These are phyloP conservation scores for Penicillium mononematosum DNA, from an alignment of 495 filamentous ascomycete genomes.

Conservation along the genomic window DNA sequence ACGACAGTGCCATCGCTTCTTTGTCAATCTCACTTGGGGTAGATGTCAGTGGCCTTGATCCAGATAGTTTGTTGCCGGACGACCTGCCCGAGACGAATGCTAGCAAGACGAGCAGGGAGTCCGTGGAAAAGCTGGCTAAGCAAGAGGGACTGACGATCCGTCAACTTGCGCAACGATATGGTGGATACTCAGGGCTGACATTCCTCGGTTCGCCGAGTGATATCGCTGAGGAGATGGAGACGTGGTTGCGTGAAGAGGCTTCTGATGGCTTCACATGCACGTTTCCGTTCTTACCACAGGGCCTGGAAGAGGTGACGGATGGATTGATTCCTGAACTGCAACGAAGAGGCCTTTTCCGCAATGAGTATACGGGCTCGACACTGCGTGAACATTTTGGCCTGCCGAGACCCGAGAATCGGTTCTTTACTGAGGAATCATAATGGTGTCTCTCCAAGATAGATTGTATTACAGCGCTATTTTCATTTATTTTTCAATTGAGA, in stretches of 20 bases:
- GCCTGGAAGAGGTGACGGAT: constrained; percentile 50
- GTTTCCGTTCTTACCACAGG: constrained; percentile 52
- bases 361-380: constrained; percentile 42
- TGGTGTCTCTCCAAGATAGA: not conserved
- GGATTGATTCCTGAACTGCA: constrained; percentile 52
- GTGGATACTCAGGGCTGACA: constrained; percentile 51
- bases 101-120: constrained; percentile 49
- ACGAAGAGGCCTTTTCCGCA: constrained; percentile 48
- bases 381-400: constrained; percentile 54
- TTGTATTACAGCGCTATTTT: not conserved
- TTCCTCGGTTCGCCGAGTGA: constrained; percentile 51
- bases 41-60: constrained; percentile 49
- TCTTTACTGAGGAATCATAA: constrained; percentile 32
- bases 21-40: constrained; percentile 48
- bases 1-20: constrained; percentile 56
- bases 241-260: constrained; percentile 46
- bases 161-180: constrained; percentile 51
- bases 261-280: constrained; percentile 49
- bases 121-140: constrained; percentile 42
- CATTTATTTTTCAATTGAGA: too few relatives aligned
- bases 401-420: constrained; percentile 49
- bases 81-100: constrained; percentile 54
- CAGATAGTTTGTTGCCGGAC: constrained; percentile 47
- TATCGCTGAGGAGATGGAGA: constrained; percentile 51
- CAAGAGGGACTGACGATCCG: constrained; percentile 47